Evolutionary conservation across 2,329 filamentous ascomycete species (phyloP).

Genomic region (Beauveria pseudobassiana): DNA sequence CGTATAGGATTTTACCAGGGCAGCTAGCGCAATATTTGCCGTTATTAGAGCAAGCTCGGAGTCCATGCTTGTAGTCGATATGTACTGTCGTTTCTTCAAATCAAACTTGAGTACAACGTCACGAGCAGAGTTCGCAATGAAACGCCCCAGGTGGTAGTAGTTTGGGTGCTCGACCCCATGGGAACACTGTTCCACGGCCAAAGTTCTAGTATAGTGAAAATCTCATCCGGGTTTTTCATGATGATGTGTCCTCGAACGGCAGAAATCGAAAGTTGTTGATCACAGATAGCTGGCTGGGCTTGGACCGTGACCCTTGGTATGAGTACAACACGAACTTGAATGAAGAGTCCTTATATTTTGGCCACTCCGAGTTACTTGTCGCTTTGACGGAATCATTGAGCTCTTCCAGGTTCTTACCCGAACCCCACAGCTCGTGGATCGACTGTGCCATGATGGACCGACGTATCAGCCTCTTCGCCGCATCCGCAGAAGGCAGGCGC

Average conservation of each 20-base stretch:
- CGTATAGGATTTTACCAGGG: constrained; percentile 79
- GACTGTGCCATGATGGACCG: constrained; percentile 76
- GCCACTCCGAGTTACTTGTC: constrained; percentile 55
- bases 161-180: constrained; percentile 45
- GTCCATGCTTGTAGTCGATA: constrained; percentile 96
- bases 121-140: constrained; percentile 58
- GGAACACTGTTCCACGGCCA: constrained; percentile 53
- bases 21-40: constrained; percentile 80
- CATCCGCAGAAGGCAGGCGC: constrained; percentile 54
- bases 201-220: constrained; percentile 78
- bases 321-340: constrained; percentile 83
- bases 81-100: constrained; percentile 88
- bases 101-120: constrained; percentile 68
- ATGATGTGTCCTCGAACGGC: constrained; percentile 65
- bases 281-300: constrained; percentile 57
- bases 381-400: constrained; percentile 59
- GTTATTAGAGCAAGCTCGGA: constrained; percentile 86
- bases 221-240: constrained; percentile 65
- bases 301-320: constrained; percentile 67
- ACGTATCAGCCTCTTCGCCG: constrained; percentile 59
- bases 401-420: constrained; percentile 55
- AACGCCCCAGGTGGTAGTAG: constrained; percentile 62
- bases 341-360: constrained; percentile 51
- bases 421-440: constrained; percentile 86
- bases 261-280: constrained; percentile 80